These are phyloP conservation scores for Camelina laxa DNA, from an alignment of 345 rosid species.

Conservation along the genomic window DNA sequence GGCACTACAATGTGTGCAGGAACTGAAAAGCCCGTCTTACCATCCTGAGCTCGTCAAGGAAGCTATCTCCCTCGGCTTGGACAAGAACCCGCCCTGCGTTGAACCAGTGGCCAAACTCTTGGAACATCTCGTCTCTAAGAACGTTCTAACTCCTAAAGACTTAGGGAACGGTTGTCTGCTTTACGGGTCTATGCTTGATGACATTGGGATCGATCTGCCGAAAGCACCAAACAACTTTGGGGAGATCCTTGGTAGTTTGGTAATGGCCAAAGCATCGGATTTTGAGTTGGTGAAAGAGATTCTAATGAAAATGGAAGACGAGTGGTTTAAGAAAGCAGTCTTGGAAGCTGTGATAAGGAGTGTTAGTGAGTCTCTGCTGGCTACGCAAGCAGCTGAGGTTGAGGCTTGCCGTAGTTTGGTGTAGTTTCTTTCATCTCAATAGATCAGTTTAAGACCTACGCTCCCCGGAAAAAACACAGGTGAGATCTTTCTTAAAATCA, in stretches of 20 bases:
- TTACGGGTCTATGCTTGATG: constrained; percentile 75
- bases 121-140: constrained; percentile 54
- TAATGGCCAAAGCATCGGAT: constrained; percentile 56
- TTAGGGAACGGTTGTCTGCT: constrained; percentile 68
- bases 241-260: constrained; percentile 68
- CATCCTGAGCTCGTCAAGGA: constrained; percentile 83
- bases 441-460: constrained; percentile 17
- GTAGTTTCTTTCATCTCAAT: constrained; percentile 18
- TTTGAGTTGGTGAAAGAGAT: constrained; percentile 64
- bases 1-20: constrained; percentile 76
- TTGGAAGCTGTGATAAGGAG: constrained; percentile 57
- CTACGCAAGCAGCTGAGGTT: constrained; percentile 57
- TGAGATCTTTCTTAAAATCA: constrained; percentile 28
- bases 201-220: constrained; percentile 83
- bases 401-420: constrained; percentile 63
- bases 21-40: constrained; percentile 65
- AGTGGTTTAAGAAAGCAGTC: constrained; percentile 56
- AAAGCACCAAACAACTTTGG: constrained; percentile 82
- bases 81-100: constrained; percentile 67
- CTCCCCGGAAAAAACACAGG: not conserved
- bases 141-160: constrained; percentile 56
- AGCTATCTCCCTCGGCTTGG: constrained; percentile 73
- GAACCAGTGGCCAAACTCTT: constrained; percentile 58
- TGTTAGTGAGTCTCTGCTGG: constrained; percentile 51
- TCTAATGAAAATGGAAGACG: constrained; percentile 71